Evolutionary conservation across 2,329 filamentous ascomycete genomes (phyloP).

Genomic region (Coniochaeta prunicola): DNA sequence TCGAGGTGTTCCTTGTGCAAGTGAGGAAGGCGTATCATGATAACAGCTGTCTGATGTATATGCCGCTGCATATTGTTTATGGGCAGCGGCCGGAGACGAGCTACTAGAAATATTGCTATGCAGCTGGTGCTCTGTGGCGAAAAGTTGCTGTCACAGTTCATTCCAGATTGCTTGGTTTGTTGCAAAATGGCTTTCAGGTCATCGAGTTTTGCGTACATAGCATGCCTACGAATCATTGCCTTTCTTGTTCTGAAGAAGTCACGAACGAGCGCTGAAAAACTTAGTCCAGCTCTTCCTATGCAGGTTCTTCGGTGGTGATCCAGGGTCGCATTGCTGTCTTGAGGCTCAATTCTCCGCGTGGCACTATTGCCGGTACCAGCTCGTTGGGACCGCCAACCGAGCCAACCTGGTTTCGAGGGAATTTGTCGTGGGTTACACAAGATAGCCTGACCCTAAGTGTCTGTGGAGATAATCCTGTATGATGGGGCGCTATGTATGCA

Average conservation of each 20-base stretch:
- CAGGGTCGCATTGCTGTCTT: not conserved
- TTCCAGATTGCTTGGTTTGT: not conserved
- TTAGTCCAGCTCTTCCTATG: not conserved
- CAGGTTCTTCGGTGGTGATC: not conserved
- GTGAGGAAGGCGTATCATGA: conserved; percentile 29
- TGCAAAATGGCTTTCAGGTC: not conserved
- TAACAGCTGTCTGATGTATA: conserved; percentile 34
- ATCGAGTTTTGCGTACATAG: not conserved
- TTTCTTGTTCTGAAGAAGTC: not conserved
- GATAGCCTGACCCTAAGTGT: not conserved
- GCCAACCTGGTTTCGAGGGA: not conserved
- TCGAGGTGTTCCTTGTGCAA: conserved; percentile 24
- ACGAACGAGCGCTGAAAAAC: not conserved
- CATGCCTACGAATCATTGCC: not conserved
- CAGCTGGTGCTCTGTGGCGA: not conserved
- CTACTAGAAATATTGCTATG: not conserved
- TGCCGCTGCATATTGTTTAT: conserved; percentile 49
- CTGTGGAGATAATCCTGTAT: not conserved
- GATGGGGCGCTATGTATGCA: not conserved
- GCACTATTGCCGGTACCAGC: not conserved
- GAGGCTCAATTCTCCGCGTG: not conserved
- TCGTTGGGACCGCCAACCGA: not conserved
- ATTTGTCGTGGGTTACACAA: not conserved
- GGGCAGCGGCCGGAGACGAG: conserved; percentile 38
- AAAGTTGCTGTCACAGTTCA: not conserved